phyloP scores from a whole-genome alignment of 2,329 filamentous ascomycete species.

The Macrophomina phaseolina region DNA sequence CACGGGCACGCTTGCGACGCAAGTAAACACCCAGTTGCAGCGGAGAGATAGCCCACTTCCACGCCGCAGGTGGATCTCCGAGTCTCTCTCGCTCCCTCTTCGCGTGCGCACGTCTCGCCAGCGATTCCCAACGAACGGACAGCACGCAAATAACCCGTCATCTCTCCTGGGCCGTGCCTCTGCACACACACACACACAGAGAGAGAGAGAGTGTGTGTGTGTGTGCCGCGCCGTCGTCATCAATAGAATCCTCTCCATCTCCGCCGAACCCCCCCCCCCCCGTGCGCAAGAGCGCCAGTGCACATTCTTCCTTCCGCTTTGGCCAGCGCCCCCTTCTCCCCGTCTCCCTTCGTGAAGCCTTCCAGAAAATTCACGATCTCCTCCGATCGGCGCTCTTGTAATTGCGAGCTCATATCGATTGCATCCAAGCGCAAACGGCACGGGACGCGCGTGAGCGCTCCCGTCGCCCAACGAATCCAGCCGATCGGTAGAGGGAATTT shows the following conservation, averaged over 20 bases:
- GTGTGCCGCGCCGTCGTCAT: too few species aligned
- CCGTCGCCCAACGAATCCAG: background rate
- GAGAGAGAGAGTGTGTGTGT: too few species aligned
- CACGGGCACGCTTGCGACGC: too few species aligned
- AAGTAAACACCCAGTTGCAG: too few species aligned
- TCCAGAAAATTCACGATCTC: slow-evolving; percentile 1
- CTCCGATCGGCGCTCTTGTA: background rate
- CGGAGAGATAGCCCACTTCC: background rate
- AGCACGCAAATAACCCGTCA: too few species aligned
- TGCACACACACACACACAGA: too few species aligned
- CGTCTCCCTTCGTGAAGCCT: slow-evolving; percentile 8
- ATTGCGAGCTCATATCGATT: background rate
- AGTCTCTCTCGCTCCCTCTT: too few species aligned
- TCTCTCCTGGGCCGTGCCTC: too few species aligned
- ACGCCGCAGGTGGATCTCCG: too few species aligned
- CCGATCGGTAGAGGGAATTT: background rate
- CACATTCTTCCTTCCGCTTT: background rate
- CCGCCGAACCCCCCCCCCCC: background rate
- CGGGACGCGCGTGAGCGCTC: background rate
- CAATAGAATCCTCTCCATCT: too few species aligned
- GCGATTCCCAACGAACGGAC: too few species aligned
- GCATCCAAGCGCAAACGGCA: background rate
- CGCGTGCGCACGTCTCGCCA: too few species aligned
- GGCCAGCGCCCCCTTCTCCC: background rate
- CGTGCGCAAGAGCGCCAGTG: background rate